phyloP scores from a whole-genome alignment of 441 rosid genomes.

The Theobroma grandiflorum region DNA sequence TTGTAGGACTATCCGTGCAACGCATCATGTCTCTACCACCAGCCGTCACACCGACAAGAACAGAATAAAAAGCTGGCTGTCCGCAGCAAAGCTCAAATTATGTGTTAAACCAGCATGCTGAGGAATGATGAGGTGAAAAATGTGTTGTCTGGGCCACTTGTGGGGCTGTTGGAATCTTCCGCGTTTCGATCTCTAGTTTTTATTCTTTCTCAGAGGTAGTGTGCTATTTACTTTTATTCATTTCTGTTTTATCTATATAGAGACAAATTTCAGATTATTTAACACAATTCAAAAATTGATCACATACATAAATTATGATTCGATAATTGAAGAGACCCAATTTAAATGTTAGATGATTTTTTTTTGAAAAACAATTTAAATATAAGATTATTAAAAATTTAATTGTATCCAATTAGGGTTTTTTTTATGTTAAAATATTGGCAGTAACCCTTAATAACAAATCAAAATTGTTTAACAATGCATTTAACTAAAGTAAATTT shows the following conservation, averaged over 20 bases:
- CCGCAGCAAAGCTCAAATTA: neutral
- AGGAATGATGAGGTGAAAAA: conserved; percentile 1
- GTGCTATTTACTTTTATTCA: neutral
- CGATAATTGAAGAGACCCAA: too few species aligned
- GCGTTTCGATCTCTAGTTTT: conserved; percentile 7
- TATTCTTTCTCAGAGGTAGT: neutral
- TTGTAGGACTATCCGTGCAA: neutral
- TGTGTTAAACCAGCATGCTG: conserved; percentile 3
- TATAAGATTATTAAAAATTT: too few species aligned
- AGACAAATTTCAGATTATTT: too few species aligned
- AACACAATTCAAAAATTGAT: neutral
- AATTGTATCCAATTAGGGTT: too few species aligned
- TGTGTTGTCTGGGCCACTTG: conserved; percentile 20
- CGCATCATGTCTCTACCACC: neutral
- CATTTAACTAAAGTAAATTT: too few species aligned
- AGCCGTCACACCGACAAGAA: neutral
- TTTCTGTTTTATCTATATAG: too few species aligned
- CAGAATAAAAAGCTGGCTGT: neutral
- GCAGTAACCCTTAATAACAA: too few species aligned
- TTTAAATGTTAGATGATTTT: too few species aligned
- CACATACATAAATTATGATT: too few species aligned
- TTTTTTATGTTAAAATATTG: too few species aligned
- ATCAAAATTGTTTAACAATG: too few species aligned
- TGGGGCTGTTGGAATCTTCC: conserved; percentile 21
- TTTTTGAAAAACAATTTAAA: too few species aligned